These are phyloP conservation scores for Suillus spraguei DNA, from an alignment of 768 basidiomycete species.

Conservation along the genomic window DNA sequence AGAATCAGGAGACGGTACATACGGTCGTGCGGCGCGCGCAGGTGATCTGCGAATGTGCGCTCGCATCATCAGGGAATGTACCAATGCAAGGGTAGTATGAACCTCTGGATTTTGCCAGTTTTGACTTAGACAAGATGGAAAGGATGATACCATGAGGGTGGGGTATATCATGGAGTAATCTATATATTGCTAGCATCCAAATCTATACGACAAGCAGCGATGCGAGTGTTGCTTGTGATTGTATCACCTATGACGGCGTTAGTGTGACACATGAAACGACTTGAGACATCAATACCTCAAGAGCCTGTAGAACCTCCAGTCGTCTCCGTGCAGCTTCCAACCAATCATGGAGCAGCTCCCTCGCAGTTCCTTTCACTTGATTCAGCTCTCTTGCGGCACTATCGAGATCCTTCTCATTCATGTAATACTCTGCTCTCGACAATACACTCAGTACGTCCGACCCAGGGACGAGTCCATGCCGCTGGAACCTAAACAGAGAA, in stretches of 20 bases:
- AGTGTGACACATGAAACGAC: conserved; percentile 13
- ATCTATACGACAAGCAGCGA: conserved; percentile 74
- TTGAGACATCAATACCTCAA: conserved; percentile 58
- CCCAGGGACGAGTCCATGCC: conserved; percentile 71
- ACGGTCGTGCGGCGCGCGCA: conserved; percentile 83
- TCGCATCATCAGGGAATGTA: conserved; percentile 31
- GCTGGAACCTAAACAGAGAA: conserved; percentile 75
- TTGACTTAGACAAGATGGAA: conserved; percentile 6
- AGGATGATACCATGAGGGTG: conserved; percentile 20
- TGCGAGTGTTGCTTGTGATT: conserved; percentile 81
- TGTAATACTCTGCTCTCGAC: conserved; percentile 84
- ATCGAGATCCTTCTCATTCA: conserved; percentile 90
- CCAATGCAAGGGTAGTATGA: conserved; percentile 6
- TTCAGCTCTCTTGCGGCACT: conserved; percentile 88
- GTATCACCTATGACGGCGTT: conserved; percentile 59
- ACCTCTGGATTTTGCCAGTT: neutral
- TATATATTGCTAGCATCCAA: conserved; percentile 17
- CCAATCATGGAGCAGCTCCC: conserved; percentile 81
- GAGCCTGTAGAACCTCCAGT: conserved; percentile 88
- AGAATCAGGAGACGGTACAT: conserved; percentile 53
- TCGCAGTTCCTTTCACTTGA: conserved; percentile 82
- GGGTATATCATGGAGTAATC: conserved; percentile 20
- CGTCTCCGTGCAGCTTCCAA: conserved; percentile 84
- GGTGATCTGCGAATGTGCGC: conserved; percentile 84
- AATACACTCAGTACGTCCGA: conserved; percentile 86